Base-by-base conservation (phyloP, 2,329 filamentous ascomycete genomes). In the Grosmannia penicillata region DNA sequence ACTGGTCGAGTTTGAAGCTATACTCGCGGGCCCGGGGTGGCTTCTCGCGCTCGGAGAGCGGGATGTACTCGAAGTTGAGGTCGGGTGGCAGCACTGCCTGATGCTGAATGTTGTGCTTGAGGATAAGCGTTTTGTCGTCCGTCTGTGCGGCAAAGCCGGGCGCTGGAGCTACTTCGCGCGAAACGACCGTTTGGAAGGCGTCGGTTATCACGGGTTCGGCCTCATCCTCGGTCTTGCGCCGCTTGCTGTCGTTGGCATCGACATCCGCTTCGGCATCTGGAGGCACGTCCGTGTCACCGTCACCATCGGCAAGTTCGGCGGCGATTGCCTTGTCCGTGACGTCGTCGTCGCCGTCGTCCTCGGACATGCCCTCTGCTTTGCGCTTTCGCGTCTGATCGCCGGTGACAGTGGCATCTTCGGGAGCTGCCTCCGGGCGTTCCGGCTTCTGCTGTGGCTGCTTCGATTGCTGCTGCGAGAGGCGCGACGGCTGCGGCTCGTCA, bases 61-160 rank as follows among this genome's bases (percentile, higher is more conserved):
- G 89, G 15, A 93, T 70, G 55, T 94, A 95, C 56, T 87, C 81
- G 64, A 93, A 93, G 61, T 93, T 84, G 39, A 93, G 82, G 56
- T 93, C 84, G 9, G 89, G 87, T 3, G 91, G 91, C 17, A 98
- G 68, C 11, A 91, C 84, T 49, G 96, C 91, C 61, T 98, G 89
- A 67, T 98, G 91, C 60, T 93, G 87, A 50, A 98, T 93, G 63
- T 98, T 94, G 64, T 98, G 93, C 33, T 85, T 89, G 37, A 98
- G 62, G 18, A 93, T 79, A 22, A 98, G 75, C 6, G 80, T 75
- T 33, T 75, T 66, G 22, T 69, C 65, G 38, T 86, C 81, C 47
- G 75, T 56, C 58, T 66, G 43, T 69, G 75, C 43, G 14, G 70
- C 63, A 39, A 77, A 68, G 8, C 83, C 86, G 24, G 78, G 75